Evolutionary conservation across 208 protist species (phyloP), one percentile per base, ranked within the genome.

Genomic region (Leishmania mexicana): DNA sequence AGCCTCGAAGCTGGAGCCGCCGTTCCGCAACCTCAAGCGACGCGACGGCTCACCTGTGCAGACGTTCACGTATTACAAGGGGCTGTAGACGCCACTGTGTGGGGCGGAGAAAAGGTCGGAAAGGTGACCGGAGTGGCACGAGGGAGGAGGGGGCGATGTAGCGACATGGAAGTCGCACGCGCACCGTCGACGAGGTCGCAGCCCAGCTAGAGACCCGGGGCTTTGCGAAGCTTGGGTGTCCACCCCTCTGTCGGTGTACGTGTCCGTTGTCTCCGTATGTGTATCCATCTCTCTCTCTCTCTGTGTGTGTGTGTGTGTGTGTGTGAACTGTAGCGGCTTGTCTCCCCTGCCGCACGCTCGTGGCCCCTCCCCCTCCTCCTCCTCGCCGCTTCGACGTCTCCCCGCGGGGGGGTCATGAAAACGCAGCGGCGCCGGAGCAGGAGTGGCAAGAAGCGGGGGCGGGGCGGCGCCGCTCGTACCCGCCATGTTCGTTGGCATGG

Each of bases 21-120:
- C 76, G 78, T 93, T 97, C 67, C 92, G 94, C 40, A 71, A 71
- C n/a, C 84, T 97, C 42, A 92, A 79, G 76, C 90, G 90, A 19
- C 74, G 83, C 78, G 90, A 95, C 81, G 94, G 94, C 38, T 79
- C 85, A 2, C 92, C 94, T 2, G 94, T 97, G 65, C 31, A 85
- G 72, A 90, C 80, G 35, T 89, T 92, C 64, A 92, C 80, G 21
- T 97, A 97, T 81, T 97, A 97, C 88, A 97, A 97, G 87, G 94
- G 94, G 75, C 73, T 97, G 86, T 97, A 90, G 73, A 60, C 35
- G 58, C n/a, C 47, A 6, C 11, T 47, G 53, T 77, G 74, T 28
- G 74, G 45, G 0, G 11, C 11, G 45, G 45, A 1, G 8, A 49
- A 11, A 71, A 45, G 2, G 65, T 35, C 17, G 65, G 35, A 35